Percentiles rank a stretch among this genome's conserved stretches.
Evolutionary conservation across 495 filamentous ascomycete genomes (phyloP).

Genomic region (Xylaria cubensis): DNA sequence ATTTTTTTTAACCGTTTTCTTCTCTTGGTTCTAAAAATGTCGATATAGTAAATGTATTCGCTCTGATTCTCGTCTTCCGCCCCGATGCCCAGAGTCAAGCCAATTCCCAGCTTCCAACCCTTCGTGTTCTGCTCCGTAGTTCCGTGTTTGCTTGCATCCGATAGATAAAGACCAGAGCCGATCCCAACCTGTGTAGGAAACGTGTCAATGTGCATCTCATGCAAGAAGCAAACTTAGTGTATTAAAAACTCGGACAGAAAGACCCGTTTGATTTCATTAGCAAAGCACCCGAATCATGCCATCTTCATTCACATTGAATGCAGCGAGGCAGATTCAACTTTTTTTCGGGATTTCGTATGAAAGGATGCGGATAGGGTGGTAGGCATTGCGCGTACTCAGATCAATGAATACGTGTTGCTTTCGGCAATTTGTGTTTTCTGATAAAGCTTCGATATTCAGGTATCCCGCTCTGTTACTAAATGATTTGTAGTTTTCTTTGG

Average conservation of each 20-base stretch:
- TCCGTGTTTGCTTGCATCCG: conserved; percentile 1
- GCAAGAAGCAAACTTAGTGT: conserved; percentile 3
- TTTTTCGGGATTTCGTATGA: neutral
- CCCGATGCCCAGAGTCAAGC: neutral
- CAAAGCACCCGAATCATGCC: neutral
- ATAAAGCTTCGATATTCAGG: neutral
- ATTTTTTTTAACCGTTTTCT: neutral
- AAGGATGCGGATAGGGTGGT: neutral
- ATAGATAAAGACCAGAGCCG: conserved; percentile 15
- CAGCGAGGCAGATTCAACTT: neutral
- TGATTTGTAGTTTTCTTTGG: neutral
- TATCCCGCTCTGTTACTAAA: neutral
- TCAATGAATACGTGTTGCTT: neutral
- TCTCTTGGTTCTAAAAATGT: neutral
- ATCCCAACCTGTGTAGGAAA: neutral
- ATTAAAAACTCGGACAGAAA: neutral
- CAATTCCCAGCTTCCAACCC: neutral
- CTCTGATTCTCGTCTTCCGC: neutral
- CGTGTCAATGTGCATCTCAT: conserved; percentile 13
- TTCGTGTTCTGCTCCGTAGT: neutral
- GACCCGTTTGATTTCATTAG: neutral
- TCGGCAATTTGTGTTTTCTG: too few relatives aligned
- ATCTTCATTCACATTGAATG: neutral
- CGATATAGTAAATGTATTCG: neutral
- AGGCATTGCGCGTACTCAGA: neutral